Evolutionary conservation across 345 rosid species (phyloP), one percentile per base, ranked within the genome.

Genomic region (Linum trigynum): DNA sequence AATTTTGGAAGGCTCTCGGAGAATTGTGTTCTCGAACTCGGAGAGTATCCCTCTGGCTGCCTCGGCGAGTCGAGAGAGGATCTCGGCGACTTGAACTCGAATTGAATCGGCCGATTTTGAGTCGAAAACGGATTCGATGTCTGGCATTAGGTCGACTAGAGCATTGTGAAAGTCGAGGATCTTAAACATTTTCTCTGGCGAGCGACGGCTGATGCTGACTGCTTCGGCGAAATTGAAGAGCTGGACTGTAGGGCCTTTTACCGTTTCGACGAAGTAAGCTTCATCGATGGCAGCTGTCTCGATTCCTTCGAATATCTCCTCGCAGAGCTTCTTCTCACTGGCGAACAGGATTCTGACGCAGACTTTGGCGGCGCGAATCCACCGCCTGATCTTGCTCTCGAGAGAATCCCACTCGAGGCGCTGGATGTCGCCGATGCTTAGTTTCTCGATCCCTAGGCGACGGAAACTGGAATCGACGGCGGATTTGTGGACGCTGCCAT

Each of bases 381-480:
- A 92, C 11, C 85, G 77, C 48, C 94, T 81, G 64, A 92, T 90
- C 84, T 86, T 92, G 57, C 77, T 72, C 91, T 90, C 98, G 37
- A 92, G 65, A 4, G 83, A 79, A 9, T 82, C 85, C 95, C 98
- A 92, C 6, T 86, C 91, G 4, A 92, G 74, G 68, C 96, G 78
- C 83, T 92, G 98, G 17, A 92, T 79, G 68, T 92, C 98, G 3
- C 98, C 97, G 73, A 92, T 88, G 73, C 97, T 87, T 55, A 92
- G 65, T 61, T 82, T 90, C 88, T 92, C 98, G 69, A 92, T 78
- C 56, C 97, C 91, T 55, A 92, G 77, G 42, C 75, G 68, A 75
- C 81, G 81, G n/a, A n/a, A n/a, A n/a, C n/a, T n/a, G n/a, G n/a
- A n/a, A n/a, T n/a, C n/a, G n/a, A n/a, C n/a, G n/a, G n/a, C n/a